These are phyloP conservation scores for Pulveroboletus ravenelii DNA, from an alignment of 768 basidiomycete genomes.

Conservation along the genomic window DNA sequence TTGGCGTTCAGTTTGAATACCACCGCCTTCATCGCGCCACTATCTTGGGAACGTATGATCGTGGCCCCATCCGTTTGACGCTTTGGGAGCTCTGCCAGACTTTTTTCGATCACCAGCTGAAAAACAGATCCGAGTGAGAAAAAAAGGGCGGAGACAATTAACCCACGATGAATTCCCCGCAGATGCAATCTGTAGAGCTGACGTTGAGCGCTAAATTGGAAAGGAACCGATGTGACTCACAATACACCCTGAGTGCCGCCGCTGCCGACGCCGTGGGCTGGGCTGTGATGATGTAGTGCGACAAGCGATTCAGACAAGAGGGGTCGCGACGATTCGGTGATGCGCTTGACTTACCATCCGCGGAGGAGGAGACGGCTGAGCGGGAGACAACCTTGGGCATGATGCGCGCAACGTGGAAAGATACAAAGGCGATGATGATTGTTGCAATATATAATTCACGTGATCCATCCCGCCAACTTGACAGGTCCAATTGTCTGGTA, in stretches of 20 bases:
- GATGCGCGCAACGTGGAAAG: constrained; percentile 2
- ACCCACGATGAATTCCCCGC: constrained; percentile 82
- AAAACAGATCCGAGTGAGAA: not conserved
- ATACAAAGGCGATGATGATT: not conserved
- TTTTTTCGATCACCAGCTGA: constrained; percentile 80
- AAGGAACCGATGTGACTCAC: constrained; percentile 39
- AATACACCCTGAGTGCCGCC: constrained; percentile 76
- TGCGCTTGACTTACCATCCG: constrained; percentile 54
- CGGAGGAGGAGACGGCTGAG: constrained; percentile 83
- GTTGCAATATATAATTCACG: constrained; percentile 17
- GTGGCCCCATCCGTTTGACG: constrained; percentile 76
- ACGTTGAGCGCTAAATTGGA: constrained; percentile 6
- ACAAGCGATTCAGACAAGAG: not conserved
- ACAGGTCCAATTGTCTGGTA: constrained; percentile 23
- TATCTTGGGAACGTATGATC: constrained; percentile 73
- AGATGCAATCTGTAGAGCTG: constrained; percentile 65
- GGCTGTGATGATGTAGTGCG: constrained; percentile 39
- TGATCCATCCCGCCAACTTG: constrained; percentile 20
- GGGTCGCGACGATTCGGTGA: not conserved
- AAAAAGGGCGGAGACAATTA: constrained; percentile 3
- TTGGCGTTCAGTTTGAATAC: constrained; percentile 87
- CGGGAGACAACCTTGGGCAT: constrained; percentile 95
- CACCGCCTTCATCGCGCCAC: constrained; percentile 49
- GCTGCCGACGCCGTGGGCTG: constrained; percentile 76
- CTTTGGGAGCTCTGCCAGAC: constrained; percentile 59